Base-by-base conservation (phyloP, 164 flowering plant species). In the Akebia trifoliata region DNA sequence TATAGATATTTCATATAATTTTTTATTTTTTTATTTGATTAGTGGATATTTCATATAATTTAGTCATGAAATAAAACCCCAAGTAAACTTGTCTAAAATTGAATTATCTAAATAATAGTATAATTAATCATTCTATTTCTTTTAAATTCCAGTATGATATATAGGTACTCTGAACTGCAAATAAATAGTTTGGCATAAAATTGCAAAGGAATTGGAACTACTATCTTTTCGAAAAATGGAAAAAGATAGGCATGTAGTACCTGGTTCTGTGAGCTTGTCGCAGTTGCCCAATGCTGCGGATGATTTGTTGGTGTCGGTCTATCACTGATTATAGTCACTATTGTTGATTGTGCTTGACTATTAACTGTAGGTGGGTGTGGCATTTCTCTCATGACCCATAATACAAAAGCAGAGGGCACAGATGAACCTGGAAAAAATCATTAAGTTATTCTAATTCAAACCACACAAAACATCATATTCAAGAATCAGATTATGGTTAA, bases 371-470 rank as follows among this genome's bases (percentile, higher is more conserved):
- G 35, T 10, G 66, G 58, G 24, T 86, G 79, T 42, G 97, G 97
- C 62, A 84, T 60, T 59, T 91, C 97, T 76, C 88, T 83, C 95
- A 86, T 81, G 61, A 79, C 76, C 90, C 89, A 88, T 26, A 91
- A 65, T 8, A 88, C 67, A 70, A 79, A 78, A 28, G 81, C 87
- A 39, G 96, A 88, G 24, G 97, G 97, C 12, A 84, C 62, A 9
- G 97, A 88, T 46, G 92, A 84, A 70, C 96, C 97, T 91, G 80
- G 44, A 26, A 61, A 57, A 39, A 30, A 49, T 40, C 25, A 12
- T 8, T 35, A 55, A 18, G 17, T 32, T 20, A 43, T 43, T 43
- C 17, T 5, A 40, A 25, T n/a, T n/a, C n/a, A n/a, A n/a, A n/a
- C n/a, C n/a, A n/a, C n/a, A n/a, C n/a, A n/a, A n/a, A n/a, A n/a